phyloP scores from a whole-genome alignment of 169 alveolate species.

The Miamiensis avidus region DNA sequence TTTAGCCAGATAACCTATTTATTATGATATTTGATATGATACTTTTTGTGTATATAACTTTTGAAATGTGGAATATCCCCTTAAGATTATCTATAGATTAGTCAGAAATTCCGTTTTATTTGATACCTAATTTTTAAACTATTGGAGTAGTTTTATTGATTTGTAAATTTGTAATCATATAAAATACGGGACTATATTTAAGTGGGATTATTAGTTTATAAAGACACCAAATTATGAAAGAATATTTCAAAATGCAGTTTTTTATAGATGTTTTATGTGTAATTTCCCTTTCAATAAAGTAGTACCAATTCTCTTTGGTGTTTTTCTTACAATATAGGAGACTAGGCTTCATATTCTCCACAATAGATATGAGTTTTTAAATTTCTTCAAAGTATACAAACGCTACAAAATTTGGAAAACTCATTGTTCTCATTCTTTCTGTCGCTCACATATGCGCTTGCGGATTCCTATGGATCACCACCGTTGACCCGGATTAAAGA shows the following conservation, averaged over 20 bases:
- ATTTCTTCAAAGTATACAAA: background rate
- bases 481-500: background rate
- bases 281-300: background rate
- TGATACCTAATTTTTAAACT: background rate
- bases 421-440: background rate
- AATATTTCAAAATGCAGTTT: background rate
- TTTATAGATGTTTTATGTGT: background rate
- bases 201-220: background rate
- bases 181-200: background rate
- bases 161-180: too few relatives aligned
- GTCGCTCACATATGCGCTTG: background rate
- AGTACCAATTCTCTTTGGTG: background rate
- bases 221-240: background rate
- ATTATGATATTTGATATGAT: background rate
- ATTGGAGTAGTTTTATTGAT: background rate
- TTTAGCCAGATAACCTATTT: background rate
- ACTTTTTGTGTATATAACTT: too few relatives aligned
- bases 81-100: background rate
- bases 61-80: background rate
- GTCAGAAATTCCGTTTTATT: background rate
- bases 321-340: background rate
- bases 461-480: background rate
- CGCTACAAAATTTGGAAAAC: background rate
- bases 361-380: background rate
- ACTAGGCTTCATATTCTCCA: too few relatives aligned